A percentile compares a stretch with the other conserved stretches of the same genome.
Conservation (phyloP, 768 basidiomycete genomes). For the Boletus coccyginus region DNA sequence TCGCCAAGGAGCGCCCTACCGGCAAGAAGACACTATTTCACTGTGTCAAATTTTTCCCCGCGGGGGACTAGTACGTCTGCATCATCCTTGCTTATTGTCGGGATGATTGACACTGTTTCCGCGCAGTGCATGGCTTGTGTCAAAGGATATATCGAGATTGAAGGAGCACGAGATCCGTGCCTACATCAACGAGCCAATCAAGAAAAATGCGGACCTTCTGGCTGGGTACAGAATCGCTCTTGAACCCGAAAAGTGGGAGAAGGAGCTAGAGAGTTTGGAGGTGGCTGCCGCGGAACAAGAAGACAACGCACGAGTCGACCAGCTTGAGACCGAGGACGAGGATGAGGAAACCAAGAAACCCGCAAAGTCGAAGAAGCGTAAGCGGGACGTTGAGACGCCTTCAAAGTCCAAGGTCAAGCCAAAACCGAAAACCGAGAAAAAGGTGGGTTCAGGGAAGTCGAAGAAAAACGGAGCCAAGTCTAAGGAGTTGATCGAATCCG, state of each 20-base stretch:
- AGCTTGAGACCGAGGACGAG: constrained; percentile 54
- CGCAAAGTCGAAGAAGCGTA: constrained; percentile 52
- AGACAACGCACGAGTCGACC: constrained; percentile 63
- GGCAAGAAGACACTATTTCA: constrained; percentile 72
- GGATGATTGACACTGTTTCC: constrained; percentile 7
- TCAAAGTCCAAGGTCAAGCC: constrained; percentile 41
- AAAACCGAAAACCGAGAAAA: constrained; percentile 46
- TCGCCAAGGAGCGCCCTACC: constrained; percentile 67
- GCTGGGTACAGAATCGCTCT: constrained; percentile 73
- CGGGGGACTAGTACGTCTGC: constrained; percentile 83
- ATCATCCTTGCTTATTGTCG: constrained; percentile 10
- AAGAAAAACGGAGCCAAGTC: constrained; percentile 62
- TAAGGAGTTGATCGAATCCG: constrained; percentile 63
- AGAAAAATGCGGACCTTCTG: constrained; percentile 73
- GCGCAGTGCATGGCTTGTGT: constrained; percentile 76
- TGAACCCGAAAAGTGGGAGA: constrained; percentile 70
- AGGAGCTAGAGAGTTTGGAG: constrained; percentile 37
- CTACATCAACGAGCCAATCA: constrained; percentile 74
- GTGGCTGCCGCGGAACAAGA: constrained; percentile 43
- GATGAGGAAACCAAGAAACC: constrained; percentile 51
- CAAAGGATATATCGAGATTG: constrained; percentile 80
- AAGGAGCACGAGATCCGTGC: constrained; percentile 78
- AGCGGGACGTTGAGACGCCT: constrained; percentile 57
- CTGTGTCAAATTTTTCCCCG: constrained; percentile 87
- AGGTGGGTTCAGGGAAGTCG: constrained; percentile 28